These are phyloP conservation scores for Anisodus acutangulus DNA, from an alignment of 257 asterid genomes.

Conservation along the genomic window DNA sequence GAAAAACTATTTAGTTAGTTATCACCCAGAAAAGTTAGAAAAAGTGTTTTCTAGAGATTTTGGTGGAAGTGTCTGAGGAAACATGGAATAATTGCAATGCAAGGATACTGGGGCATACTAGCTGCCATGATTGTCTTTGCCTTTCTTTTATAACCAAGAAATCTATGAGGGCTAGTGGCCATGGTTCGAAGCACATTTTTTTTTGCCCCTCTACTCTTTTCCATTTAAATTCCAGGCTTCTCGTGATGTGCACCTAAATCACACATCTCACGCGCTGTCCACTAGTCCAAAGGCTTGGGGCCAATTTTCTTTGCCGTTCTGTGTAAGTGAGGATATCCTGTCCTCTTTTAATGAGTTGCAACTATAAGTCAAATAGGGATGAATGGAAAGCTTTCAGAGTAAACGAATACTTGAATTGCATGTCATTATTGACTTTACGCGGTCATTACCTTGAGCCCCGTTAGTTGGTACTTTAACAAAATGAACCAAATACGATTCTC, in stretches of 20 bases:
- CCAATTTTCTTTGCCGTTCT: background rate
- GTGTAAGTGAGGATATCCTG: background rate
- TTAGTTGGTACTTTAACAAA: slow-evolving; percentile 12
- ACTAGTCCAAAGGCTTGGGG: background rate
- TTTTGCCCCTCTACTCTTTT: background rate
- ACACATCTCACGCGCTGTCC: background rate
- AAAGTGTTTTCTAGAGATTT: background rate
- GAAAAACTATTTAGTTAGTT: background rate
- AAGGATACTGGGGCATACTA: background rate
- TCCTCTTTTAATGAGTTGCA: background rate
- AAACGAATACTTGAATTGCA: background rate
- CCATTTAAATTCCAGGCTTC: background rate
- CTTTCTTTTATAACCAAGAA: background rate
- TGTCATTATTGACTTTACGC: background rate
- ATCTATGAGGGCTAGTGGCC: background rate
- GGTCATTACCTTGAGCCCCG: background rate
- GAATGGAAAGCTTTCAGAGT: slow-evolving; percentile 18
- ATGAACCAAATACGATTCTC: background rate
- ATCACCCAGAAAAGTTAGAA: background rate
- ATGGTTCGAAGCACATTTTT: background rate
- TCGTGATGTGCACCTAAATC: background rate
- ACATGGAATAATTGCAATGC: background rate
- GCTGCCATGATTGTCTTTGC: background rate
- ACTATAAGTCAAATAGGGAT: background rate
- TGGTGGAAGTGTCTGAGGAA: background rate